phyloP scores from a whole-genome alignment of 2,329 filamentous ascomycete species.

The Dactylellina parvicollis region DNA sequence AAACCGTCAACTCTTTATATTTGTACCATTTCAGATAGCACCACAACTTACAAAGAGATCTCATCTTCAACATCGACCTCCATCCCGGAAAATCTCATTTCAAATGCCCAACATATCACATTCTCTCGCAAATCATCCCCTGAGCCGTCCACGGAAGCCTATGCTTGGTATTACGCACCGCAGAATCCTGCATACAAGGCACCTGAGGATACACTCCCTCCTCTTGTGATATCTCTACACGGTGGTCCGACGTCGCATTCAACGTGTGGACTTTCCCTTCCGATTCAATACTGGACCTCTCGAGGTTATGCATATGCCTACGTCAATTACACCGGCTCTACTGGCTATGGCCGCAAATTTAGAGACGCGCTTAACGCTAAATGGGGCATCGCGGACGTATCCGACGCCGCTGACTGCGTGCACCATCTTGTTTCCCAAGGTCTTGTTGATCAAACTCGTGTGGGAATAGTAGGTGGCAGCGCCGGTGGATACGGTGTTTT shows the following conservation, averaged over 20 bases:
- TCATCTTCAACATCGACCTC: conserved; percentile 21
- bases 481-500: conserved; percentile 69
- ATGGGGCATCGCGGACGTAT: conserved; percentile 67
- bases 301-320: conserved; percentile 67
- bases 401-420: conserved; percentile 66
- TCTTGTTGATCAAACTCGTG: conserved; percentile 60
- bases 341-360: conserved; percentile 66
- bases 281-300: conserved; percentile 67
- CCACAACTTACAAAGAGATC: conserved; percentile 6
- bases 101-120: conserved; percentile 39
- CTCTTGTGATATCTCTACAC: conserved; percentile 66
- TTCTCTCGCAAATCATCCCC: conserved; percentile 44
- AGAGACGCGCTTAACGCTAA: conserved; percentile 65
- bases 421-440: conserved; percentile 62
- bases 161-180: conserved; percentile 59
- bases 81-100: conserved; percentile 23
- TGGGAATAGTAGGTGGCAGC: conserved; percentile 66
- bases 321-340: conserved; percentile 68
- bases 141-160: conserved; percentile 30
- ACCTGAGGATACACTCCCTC: conserved; percentile 62
- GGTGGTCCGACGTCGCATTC: conserved; percentile 66
- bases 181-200: conserved; percentile 64
- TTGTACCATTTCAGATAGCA: conserved; percentile 17
- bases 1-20: conserved; percentile 34
- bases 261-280: conserved; percentile 63